Conservation (phyloP, 371 early-diverging fungal species). For the Apophysomyces trapeziformis region DNA sequence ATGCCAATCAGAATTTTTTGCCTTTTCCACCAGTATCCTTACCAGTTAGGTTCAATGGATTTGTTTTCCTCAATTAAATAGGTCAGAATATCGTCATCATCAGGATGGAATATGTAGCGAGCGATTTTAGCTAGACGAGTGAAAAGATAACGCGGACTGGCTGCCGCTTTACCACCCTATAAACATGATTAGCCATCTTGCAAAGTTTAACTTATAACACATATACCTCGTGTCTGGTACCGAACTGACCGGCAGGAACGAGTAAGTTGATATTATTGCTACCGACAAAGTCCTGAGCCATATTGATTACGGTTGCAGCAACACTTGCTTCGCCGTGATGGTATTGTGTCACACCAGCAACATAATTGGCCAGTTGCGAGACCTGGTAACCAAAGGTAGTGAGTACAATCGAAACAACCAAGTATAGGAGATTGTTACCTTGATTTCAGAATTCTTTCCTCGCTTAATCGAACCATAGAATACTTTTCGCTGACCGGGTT, state of each 20-base stretch:
- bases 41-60: conserved; percentile 97
- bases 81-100: conserved; percentile 90
- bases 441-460: conserved; percentile 86
- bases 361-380: conserved; percentile 94
- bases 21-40: conserved; percentile 3
- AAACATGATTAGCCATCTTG: not conserved
- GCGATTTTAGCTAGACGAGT: conserved; percentile 86
- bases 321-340: conserved; percentile 99
- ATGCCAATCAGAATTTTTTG: not conserved
- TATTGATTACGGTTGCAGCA: conserved; percentile 89
- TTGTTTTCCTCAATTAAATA: conserved; percentile 96
- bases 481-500: conserved; percentile 99
- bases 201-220: not conserved
- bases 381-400: conserved; percentile 44
- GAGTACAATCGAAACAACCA: not conserved
- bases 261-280: conserved; percentile 97
- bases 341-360: conserved; percentile 94
- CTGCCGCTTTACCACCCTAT: conserved; percentile 98
- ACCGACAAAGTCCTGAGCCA: conserved; percentile 99
- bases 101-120: conserved; percentile 82
- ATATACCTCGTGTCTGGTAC: conserved; percentile 85
- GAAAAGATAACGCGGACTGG: conserved; percentile 98
- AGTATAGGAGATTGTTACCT: conserved; percentile 54
- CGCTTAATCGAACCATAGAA: conserved; percentile 94
- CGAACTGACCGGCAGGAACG: conserved; percentile 97